phyloP scores from a whole-genome alignment of 257 asterid genomes.

The Penstemon newberryi region DNA sequence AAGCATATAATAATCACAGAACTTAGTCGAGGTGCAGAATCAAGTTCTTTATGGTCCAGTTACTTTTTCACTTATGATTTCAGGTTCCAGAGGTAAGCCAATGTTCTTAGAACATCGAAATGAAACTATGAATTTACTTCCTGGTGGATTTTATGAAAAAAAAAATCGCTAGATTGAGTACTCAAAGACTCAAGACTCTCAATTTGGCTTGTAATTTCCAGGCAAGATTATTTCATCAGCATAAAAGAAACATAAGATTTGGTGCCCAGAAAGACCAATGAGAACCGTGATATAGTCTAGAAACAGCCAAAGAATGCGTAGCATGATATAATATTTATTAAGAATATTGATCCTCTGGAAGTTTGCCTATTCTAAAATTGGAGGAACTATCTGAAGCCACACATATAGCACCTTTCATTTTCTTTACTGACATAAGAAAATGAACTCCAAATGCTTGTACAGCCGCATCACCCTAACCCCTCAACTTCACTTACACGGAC shows the following conservation, averaged over 20 bases:
- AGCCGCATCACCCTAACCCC: not conserved
- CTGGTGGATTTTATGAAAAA: not conserved
- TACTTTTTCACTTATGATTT: not conserved
- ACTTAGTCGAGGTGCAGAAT: not conserved
- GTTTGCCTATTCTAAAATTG: not conserved
- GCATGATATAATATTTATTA: not conserved
- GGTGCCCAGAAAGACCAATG: not conserved
- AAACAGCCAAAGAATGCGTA: not conserved
- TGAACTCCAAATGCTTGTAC: conserved; percentile 2
- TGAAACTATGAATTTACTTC: not conserved
- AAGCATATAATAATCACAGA: too few species aligned
- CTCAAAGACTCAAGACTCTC: not conserved
- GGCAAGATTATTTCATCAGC: not conserved
- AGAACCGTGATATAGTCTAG: not conserved
- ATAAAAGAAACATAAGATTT: not conserved
- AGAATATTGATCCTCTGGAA: not conserved
- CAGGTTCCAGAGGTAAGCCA: not conserved
- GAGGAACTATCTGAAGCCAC: not conserved
- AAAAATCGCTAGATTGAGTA: not conserved
- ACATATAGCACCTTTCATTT: not conserved
- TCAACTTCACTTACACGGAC: not conserved
- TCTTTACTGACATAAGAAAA: not conserved
- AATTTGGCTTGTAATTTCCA: not conserved
- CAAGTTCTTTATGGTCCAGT: not conserved
- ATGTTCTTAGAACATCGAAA: not conserved